Percentiles rank a stretch among this genome's conserved stretches.
Evolutionary conservation across 2,329 filamentous ascomycete genomes (phyloP).

Genomic region (Didymella glomerata): DNA sequence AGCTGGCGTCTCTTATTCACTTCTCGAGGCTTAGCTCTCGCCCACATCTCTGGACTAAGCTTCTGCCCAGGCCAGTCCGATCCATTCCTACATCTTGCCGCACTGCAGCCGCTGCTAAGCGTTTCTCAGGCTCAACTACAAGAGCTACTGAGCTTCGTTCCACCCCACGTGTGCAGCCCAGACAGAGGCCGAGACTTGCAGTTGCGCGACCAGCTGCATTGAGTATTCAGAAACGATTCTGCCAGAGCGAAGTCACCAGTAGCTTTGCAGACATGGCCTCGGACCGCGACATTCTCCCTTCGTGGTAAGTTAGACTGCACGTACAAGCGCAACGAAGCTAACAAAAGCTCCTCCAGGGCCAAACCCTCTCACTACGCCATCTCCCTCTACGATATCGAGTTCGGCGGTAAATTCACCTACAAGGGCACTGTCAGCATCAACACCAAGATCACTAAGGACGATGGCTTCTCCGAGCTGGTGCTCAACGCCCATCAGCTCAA

Average conservation of each 20-base stretch:
- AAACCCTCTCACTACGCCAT: constrained; percentile 88
- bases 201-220: constrained; percentile 25
- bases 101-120: constrained; percentile 21
- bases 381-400: constrained; percentile 80
- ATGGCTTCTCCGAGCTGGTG: constrained; percentile 73
- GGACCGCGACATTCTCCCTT: constrained; percentile 57
- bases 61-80: constrained; percentile 24
- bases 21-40: constrained; percentile 50
- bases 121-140: constrained; percentile 30
- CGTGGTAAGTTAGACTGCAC: constrained; percentile 48
- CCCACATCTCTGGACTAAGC: constrained; percentile 36
- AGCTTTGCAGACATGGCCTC: constrained; percentile 54
- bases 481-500: constrained; percentile 88
- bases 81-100: constrained; percentile 15
- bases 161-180: constrained; percentile 30
- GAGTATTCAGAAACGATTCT: constrained; percentile 38
- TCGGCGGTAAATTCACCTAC: constrained; percentile 77
- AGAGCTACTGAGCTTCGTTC: constrained; percentile 31
- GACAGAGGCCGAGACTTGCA: constrained; percentile 26
- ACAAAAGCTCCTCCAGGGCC: constrained; percentile 60
- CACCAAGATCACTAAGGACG: constrained; percentile 71
- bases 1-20: constrained; percentile 44
- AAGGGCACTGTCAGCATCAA: constrained; percentile 86
- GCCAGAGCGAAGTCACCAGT: constrained; percentile 44
- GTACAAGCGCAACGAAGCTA: constrained; percentile 18